Conservation (phyloP, 805 yeast genomes). For the Spathaspora sp. region DNA sequence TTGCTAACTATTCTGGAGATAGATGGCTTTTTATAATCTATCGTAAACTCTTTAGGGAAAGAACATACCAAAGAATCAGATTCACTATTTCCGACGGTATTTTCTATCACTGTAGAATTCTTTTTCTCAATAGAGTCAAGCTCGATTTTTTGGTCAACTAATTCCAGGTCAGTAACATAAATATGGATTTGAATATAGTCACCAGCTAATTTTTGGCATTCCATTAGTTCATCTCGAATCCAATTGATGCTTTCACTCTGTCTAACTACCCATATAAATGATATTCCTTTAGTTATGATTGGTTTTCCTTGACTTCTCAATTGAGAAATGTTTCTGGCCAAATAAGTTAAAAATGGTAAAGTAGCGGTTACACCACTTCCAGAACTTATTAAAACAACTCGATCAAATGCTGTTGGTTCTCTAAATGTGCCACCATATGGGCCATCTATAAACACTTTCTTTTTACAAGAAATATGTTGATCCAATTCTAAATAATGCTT, state of each 20-base stretch:
- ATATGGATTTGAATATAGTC: slow-evolving; percentile 23
- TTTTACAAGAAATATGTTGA: slow-evolving; percentile 18
- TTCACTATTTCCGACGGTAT: not conserved
- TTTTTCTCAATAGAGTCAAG: not conserved
- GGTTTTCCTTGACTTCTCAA: slow-evolving; percentile 8
- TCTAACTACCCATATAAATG: slow-evolving; percentile 45
- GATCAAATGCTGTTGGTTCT: slow-evolving; percentile 42
- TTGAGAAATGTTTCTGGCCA: slow-evolving; percentile 15
- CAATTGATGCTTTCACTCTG: slow-evolving; percentile 31
- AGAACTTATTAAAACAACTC: slow-evolving; percentile 37
- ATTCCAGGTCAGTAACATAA: slow-evolving; percentile 14
- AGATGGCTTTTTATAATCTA: slow-evolving; percentile 16
- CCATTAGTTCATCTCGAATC: slow-evolving; percentile 34
- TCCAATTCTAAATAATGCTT: slow-evolving; percentile 27
- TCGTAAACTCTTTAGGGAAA: not conserved
- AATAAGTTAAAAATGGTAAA: slow-evolving; percentile 37
- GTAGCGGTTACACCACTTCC: slow-evolving; percentile 55
- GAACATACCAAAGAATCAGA: not conserved
- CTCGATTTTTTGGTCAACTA: not conserved
- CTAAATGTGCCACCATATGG: slow-evolving; percentile 55
- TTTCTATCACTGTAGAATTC: slow-evolving; percentile 4
- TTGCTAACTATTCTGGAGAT: slow-evolving; percentile 14
- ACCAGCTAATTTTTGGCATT: slow-evolving; percentile 23
- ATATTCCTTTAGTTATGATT: slow-evolving; percentile 21
- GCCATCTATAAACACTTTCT: slow-evolving; percentile 46